Conservation (phyloP, 805 yeast genomes). For the Zygoascus ofunaensis region DNA sequence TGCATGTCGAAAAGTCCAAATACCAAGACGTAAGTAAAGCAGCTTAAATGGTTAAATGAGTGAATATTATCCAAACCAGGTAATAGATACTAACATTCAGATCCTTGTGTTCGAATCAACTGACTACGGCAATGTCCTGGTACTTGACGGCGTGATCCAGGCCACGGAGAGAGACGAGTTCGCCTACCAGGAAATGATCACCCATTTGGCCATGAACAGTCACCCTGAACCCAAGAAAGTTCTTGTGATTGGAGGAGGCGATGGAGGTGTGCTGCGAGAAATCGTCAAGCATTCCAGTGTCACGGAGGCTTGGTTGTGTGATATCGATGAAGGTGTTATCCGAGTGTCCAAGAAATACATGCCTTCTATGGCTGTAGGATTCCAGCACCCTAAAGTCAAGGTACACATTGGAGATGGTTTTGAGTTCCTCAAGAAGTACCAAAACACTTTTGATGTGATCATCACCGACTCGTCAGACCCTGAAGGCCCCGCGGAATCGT, state of each 20-base stretch:
- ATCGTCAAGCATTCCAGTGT: constrained; percentile 61
- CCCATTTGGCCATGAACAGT: constrained; percentile 71
- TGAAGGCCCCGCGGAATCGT: constrained; percentile 89
- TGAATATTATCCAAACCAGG: neutral
- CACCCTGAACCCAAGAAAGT: constrained; percentile 70
- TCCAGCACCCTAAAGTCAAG: constrained; percentile 54
- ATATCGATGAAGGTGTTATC: constrained; percentile 79
- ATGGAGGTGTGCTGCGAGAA: constrained; percentile 89
- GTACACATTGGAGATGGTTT: constrained; percentile 77
- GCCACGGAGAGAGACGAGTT: constrained; percentile 90
- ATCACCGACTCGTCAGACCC: constrained; percentile 93
- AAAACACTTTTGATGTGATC: constrained; percentile 62
- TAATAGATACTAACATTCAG: neutral
- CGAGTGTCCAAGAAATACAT: constrained; percentile 59
- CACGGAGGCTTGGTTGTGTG: constrained; percentile 68
- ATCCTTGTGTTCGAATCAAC: constrained; percentile 62
- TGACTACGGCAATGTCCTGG: constrained; percentile 78
- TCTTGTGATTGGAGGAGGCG: constrained; percentile 91
- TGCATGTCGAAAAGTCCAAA: constrained; percentile 58
- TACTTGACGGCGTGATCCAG: constrained; percentile 82
- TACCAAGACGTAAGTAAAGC: constrained; percentile 57
- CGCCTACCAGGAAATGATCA: constrained; percentile 86
- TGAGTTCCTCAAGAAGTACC: constrained; percentile 47
- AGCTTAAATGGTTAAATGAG: neutral
- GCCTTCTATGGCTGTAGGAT: constrained; percentile 64